Conservation (phyloP, 2,329 filamentous ascomycete genomes). For the Lachnellula arida region DNA sequence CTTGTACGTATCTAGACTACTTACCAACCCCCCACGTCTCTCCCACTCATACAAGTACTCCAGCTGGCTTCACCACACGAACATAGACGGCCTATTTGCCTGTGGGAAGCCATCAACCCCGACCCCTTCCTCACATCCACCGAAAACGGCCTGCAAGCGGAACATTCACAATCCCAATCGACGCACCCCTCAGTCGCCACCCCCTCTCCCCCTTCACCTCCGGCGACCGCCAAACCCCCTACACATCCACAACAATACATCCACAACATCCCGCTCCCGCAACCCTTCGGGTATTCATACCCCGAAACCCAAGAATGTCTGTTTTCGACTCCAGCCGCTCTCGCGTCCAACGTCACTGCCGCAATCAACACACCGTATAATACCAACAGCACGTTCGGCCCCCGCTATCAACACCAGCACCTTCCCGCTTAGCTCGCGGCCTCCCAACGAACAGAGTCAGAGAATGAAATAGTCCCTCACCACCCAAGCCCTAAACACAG, state of each 20-base stretch:
- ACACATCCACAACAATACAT: too few relatives aligned
- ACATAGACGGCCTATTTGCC: conserved; percentile 57
- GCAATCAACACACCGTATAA: conserved; percentile 53
- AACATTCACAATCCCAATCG: conserved; percentile 29
- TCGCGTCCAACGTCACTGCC: conserved; percentile 57
- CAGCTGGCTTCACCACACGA: conserved; percentile 49
- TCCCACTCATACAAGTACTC: not conserved
- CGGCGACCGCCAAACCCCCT: conserved; percentile 27
- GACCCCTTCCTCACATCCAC: conserved; percentile 26
- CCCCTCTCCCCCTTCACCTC: conserved; percentile 22
- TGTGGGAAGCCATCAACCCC: conserved; percentile 43
- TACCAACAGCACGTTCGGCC: not conserved
- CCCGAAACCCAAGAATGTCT: conserved; percentile 37
- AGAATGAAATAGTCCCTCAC: conserved; percentile 1
- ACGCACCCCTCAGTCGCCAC: not conserved
- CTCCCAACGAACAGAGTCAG: not conserved
- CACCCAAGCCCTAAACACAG: not conserved
- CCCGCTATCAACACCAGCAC: not conserved
- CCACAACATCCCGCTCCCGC: too few relatives aligned
- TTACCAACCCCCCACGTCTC: not conserved
- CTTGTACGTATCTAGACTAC: conserved; percentile 39
- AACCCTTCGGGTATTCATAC: conserved; percentile 26
- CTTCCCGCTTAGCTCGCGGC: not conserved
- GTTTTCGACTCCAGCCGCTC: conserved; percentile 44
- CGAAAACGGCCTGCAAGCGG: conserved; percentile 23